phyloP scores from a whole-genome alignment of 768 basidiomycete species.

The Rhizopogon sp. region DNA sequence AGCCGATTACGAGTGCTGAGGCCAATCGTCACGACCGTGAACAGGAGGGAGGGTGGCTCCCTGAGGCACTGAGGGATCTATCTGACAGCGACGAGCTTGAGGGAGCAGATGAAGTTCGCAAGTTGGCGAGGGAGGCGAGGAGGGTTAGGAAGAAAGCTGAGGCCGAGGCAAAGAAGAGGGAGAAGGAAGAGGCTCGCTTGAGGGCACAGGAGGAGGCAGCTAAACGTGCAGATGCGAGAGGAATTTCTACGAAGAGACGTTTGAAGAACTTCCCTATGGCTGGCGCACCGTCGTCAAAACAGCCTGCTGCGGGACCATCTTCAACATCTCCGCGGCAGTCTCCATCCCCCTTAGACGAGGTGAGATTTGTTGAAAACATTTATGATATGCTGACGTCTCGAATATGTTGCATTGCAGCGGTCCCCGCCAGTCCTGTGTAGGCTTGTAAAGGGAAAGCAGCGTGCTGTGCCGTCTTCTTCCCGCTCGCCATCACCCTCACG shows the following conservation, averaged over 20 bases:
- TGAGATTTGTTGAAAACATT: background rate
- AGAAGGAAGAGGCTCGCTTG: conserved; percentile 9
- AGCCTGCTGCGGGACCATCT: background rate
- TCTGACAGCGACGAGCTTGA: conserved; percentile 41
- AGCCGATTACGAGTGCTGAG: background rate
- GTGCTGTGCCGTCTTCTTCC: background rate
- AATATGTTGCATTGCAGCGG: background rate
- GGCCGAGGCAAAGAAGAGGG: conserved; percentile 13
- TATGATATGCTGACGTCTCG: background rate
- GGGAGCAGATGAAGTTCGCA: conserved; percentile 20
- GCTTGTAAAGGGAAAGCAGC: background rate
- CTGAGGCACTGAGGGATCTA: conserved; percentile 32
- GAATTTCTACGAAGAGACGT: conserved; percentile 13
- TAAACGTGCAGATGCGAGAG: background rate
- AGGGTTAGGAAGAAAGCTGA: conserved; percentile 23
- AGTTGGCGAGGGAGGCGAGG: conserved; percentile 28
- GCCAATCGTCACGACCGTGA: background rate
- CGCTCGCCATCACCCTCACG: background rate
- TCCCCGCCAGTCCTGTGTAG: background rate
- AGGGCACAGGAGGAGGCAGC: conserved; percentile 3
- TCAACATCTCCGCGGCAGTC: background rate
- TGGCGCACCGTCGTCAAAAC: background rate
- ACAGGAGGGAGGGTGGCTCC: conserved; percentile 19
- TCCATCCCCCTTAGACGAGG: background rate
- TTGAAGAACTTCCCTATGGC: conserved; percentile 24